Base-by-base conservation (phyloP, 1,284 basidiomycete species). In the Cerioporus squamosus region DNA sequence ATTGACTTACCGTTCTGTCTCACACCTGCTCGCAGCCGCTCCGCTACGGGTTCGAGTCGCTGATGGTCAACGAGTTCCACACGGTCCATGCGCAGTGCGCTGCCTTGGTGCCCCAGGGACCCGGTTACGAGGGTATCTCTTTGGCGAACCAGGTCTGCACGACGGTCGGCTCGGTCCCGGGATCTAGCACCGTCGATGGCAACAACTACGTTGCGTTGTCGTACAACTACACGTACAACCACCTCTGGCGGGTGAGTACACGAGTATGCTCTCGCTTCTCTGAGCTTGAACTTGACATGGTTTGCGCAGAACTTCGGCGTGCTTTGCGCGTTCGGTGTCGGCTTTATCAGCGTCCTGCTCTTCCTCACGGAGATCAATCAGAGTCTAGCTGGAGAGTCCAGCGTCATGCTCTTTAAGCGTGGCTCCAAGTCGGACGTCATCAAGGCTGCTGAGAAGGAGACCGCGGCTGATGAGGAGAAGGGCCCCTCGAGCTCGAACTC, bases 161-260 rank as follows among this genome's bases (percentile, higher is more conserved):
- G 10, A 81, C 80, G 0, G 77, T 87, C 18, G 86, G 86, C 14
- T 77, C 83, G 0, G 59, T 78, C 17, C 61, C 82, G 0, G 85
- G 85, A 1, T 74, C 79, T 59, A 58, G 63, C 9, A 73, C 65
- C 14, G 85, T 88, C 20, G 68, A 77, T 43, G 86, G 86, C 0
- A 76, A 79, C 24, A 67, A 68, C 14, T 93, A 87, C 72, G 72
- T 93, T 38, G 64, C 61, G 17, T 70, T 85, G 1, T 83, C 86
- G 0, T 96, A 81, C 70, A 77, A 75, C 0, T 96, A 93, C 72
- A 68, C 75, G 18, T 81, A 82, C 58, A 72, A 70, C 23, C 76
- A 94, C 68, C 70, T 88, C 8, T 94, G 92, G 92, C 79, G 80
- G 72, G 86, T 88, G 63, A 59, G 84, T 79, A 0, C 20, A 14